A percentile compares a stretch with the other conserved stretches of the same genome.
Evolutionary conservation across 179 eudicot species (phyloP).

Genomic region (Beta macrorhiza): DNA sequence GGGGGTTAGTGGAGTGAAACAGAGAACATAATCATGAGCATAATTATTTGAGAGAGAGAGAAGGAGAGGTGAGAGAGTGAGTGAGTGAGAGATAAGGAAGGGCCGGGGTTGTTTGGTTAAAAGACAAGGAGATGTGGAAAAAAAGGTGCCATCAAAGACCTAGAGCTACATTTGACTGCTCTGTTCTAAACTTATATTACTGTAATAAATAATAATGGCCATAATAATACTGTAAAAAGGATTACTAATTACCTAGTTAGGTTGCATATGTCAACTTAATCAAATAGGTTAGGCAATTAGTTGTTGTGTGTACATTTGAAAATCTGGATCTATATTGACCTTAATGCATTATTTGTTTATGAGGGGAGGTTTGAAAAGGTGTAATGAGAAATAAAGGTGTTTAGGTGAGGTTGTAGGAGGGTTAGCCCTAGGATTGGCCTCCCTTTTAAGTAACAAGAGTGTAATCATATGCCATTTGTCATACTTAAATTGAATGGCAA

Average conservation of each 20-base stretch:
- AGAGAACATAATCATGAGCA: conserved; percentile 37
- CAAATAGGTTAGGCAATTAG: conserved; percentile 12
- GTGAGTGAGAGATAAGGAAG: not conserved
- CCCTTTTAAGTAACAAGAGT: not conserved
- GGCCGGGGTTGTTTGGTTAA: conserved; percentile 15
- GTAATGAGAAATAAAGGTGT: too few species aligned
- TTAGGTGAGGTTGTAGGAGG: not conserved
- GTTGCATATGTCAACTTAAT: conserved; percentile 7
- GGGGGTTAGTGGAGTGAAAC: conserved; percentile 31
- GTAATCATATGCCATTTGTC: not conserved
- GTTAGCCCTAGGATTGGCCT: not conserved
- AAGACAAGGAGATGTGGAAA: conserved; percentile 5
- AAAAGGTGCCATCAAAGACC: conserved; percentile 6
- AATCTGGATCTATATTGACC: not conserved
- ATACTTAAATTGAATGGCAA: too few species aligned
- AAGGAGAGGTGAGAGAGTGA: conserved; percentile 4
- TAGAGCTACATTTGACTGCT: conserved; percentile 20
- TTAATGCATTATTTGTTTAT: not conserved
- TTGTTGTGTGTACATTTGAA: conserved; percentile 2
- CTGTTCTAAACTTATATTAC: not conserved
- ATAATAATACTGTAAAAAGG: not conserved
- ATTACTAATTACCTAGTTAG: not conserved
- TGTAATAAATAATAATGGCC: not conserved
- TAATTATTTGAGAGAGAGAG: conserved; percentile 37
- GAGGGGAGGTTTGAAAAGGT: not conserved